Evolutionary conservation across 1,139 yeast species (phyloP), one percentile per base, ranked within the genome.

Genomic region (Pichia sp.): DNA sequence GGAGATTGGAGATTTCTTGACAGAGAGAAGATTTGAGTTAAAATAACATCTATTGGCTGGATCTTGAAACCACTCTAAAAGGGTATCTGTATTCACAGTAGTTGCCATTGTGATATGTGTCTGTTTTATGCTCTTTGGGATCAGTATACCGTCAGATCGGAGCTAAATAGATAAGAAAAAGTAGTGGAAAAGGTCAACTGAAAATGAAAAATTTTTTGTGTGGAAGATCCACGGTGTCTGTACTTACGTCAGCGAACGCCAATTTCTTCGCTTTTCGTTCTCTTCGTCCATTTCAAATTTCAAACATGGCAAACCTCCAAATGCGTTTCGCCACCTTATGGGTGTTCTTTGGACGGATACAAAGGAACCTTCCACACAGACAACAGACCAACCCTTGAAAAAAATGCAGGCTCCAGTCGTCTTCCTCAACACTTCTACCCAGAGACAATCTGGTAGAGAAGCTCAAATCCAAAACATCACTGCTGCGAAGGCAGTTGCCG

Each of bases 401-500:
- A 48, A 21, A 17, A 80, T 81, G 85, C 89, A 83, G 68, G 88
- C 89, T 35, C 88, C 89, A 44, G 89, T 83, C 45, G 85, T 83
- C 52, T 80, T 81, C 58, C 75, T 83, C 79, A 81, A 90, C 71
- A 87, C 98, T 40, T 81, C 89, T 48, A 85, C 91, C 54, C 96
- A 90, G 67, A 85, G 99, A 67, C 96, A 94, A 64, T 83, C 91
- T 36, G 99, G 99, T 42, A 90, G 98, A 59, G 93, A 91, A 68
- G 99, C 99, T 3, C 99, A 94, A 71, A 77, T 88, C 52, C 88
- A 96, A 53, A 94, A 94, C 64, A 93, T 94, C 69, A 89, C 97
- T 9, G 99, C 99, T 2, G 99, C 99, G 27, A 94, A 94, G 67
- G 97, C 99, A 45, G 97, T 91, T 41, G 95, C 97, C 0, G 98